Conservation (phyloP, 495 filamentous ascomycete genomes). For the Aspergillus biplanus region DNA sequence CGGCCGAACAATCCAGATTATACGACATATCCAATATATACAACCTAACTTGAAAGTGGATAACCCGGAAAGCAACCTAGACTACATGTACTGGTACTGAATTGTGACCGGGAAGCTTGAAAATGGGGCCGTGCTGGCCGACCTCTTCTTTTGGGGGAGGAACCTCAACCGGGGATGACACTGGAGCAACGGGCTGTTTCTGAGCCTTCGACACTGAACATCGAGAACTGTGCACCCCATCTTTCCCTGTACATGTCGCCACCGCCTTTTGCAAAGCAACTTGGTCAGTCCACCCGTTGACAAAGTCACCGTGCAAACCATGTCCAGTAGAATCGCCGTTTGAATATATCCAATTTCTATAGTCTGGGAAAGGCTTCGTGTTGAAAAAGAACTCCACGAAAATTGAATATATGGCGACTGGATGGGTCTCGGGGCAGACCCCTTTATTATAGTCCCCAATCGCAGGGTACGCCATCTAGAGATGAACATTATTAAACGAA, state of each 20-base stretch:
- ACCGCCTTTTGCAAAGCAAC: constrained; percentile 20
- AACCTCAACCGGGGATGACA: constrained; percentile 14
- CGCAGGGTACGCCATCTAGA: constrained; percentile 33
- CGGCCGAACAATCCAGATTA: not conserved
- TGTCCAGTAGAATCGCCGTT: constrained; percentile 35
- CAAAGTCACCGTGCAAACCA: constrained; percentile 35
- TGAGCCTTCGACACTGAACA: constrained; percentile 27
- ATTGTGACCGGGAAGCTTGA: constrained; percentile 24
- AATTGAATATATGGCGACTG: constrained; percentile 61
- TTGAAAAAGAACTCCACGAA: constrained; percentile 73
- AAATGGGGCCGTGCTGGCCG: constrained; percentile 24
- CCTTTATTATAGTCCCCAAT: constrained; percentile 34
- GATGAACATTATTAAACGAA: not conserved
- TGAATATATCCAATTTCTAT: constrained; percentile 27
- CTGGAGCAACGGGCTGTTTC: constrained; percentile 12
- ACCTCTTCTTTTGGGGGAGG: constrained; percentile 22
- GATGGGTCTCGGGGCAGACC: constrained; percentile 49
- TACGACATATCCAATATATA: constrained; percentile 3
- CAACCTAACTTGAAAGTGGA: not conserved
- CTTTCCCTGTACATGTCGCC: constrained; percentile 25
- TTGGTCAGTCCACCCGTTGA: constrained; percentile 31
- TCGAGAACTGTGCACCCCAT: constrained; percentile 13
- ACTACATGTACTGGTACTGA: constrained; percentile 9
- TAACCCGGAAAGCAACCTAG: not conserved
- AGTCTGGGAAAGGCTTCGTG: constrained; percentile 55